Base-by-base conservation (phyloP, 2,329 filamentous ascomycete genomes). In the Madurella fahalii region DNA sequence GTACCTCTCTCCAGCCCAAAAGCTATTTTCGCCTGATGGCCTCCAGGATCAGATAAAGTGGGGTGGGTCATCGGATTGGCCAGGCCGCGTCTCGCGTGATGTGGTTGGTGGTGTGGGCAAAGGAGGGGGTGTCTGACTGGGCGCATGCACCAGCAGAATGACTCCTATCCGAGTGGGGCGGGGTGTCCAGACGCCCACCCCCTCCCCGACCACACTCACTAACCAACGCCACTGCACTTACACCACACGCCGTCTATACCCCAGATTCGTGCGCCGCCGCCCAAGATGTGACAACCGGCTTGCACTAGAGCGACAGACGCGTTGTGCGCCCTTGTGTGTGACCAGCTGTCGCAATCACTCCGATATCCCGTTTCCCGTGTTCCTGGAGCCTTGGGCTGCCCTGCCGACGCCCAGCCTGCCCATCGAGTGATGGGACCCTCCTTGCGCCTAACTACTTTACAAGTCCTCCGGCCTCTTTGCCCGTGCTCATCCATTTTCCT, bases 1-100 rank as follows among this genome's bases (percentile, higher is more conserved):
- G 62, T 63, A 61, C 56, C 46, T 52, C 13, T 18, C 40, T 41
- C 50, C 25, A 41, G 45, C 25, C 59, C 47, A 47, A 48, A 48
- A 49, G 56, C 52, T 54, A 56, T 60, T 62, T 57, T 61, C 59
- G 62, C 61, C 62, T 58, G 56, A 61, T 52, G 39, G 53, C 17
- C 30, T 46, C 40, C 40, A 46, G 30, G 40, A 25, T 40, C 20
- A 20, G 34, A 37, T 37, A 11, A 12, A 37, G 34, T 17, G 47
- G 51, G 42, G 34, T 53, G 52, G 47, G 39, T 55, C 47, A 54
- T 53, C 44, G 48, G 46, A 62, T 61, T 63, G 61, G 61, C 50
- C 52, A 44, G 37, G 40, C 17, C 30, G 1, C 20, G 40, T 5
- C n/a, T 30, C 18, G 16, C 17, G 34, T 32, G 16, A 18, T n/a